Percentiles rank a stretch among this genome's conserved stretches.
Evolutionary conservation across 148 eudicot species (phyloP).

Genomic region (Beta vulgaris): DNA sequence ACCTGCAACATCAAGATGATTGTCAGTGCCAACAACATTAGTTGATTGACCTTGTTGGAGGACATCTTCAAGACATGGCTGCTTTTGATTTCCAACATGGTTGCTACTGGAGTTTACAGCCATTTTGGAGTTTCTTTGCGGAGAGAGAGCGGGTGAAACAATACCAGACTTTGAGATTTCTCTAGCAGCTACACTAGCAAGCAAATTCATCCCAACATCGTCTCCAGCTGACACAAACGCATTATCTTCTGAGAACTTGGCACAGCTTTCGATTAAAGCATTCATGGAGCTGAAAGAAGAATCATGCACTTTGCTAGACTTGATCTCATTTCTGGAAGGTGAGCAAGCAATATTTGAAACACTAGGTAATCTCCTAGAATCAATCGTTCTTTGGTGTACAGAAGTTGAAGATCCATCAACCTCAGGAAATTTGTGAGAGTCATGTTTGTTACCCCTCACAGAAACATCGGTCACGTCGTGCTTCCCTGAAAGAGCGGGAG

Average conservation of each 20-base stretch:
- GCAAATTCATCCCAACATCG: constrained; percentile 86
- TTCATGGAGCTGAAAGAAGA: constrained; percentile 74
- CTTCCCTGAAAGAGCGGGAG: constrained; percentile 48
- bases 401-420: constrained; percentile 36
- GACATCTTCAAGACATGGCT: constrained; percentile 18
- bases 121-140: constrained; percentile 36
- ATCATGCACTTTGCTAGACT: constrained; percentile 44
- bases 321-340: constrained; percentile 28
- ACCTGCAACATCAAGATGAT: constrained; percentile 23
- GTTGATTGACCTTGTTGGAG: not conserved
- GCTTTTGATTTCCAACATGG: constrained; percentile 22
- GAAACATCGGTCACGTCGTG: constrained; percentile 45
- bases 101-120: constrained; percentile 28
- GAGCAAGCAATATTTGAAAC: constrained; percentile 25
- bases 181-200: constrained; percentile 95
- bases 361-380: constrained; percentile 30
- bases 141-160: constrained; percentile 49
- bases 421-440: constrained; percentile 32
- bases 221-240: constrained; percentile 51
- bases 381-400: constrained; percentile 26
- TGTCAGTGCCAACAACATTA: constrained; percentile 20
- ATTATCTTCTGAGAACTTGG: constrained; percentile 62
- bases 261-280: constrained; percentile 91
- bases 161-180: constrained; percentile 54
- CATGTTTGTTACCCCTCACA: constrained; percentile 32